Conservation (phyloP, 441 rosid genomes). For the Gossypium gossypioides region DNA sequence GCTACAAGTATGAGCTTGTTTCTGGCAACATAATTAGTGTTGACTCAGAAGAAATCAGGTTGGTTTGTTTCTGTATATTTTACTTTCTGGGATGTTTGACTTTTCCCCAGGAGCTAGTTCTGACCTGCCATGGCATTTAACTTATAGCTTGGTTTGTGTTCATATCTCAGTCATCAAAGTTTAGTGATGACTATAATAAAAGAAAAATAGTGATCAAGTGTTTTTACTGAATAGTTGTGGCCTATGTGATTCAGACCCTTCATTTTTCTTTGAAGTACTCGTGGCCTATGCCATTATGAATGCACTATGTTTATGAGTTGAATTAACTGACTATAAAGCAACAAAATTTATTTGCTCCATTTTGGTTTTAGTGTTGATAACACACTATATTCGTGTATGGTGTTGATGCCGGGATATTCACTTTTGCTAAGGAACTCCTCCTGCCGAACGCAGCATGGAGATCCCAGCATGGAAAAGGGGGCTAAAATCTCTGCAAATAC, state of each 20-base stretch:
- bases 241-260: not conserved
- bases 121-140: not conserved
- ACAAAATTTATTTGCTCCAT: not conserved
- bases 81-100: not conserved
- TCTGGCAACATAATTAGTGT: slow-evolving; percentile 70
- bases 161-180: not conserved
- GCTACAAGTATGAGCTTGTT: slow-evolving; percentile 82
- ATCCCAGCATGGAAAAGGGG: slow-evolving; percentile 86
- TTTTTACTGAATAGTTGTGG: not conserved
- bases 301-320: not conserved
- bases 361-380: slow-evolving; percentile 10
- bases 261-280: not conserved
- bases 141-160: slow-evolving; percentile 2
- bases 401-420: slow-evolving; percentile 90
- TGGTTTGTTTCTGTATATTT: slow-evolving; percentile 18
- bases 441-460: slow-evolving; percentile 99
- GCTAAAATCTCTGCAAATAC: slow-evolving; percentile 61
- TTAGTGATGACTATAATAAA: not conserved
- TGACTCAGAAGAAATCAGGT: slow-evolving; percentile 85
- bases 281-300: not conserved
- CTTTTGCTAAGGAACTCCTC: slow-evolving; percentile 96
- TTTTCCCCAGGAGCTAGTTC: not conserved
- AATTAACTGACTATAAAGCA: not conserved
- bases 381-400: slow-evolving; percentile 30
- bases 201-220: not conserved